These are phyloP conservation scores for Cystobasidium sp. DNA, from an alignment of 1,284 basidiomycete species.

Conservation along the genomic window DNA sequence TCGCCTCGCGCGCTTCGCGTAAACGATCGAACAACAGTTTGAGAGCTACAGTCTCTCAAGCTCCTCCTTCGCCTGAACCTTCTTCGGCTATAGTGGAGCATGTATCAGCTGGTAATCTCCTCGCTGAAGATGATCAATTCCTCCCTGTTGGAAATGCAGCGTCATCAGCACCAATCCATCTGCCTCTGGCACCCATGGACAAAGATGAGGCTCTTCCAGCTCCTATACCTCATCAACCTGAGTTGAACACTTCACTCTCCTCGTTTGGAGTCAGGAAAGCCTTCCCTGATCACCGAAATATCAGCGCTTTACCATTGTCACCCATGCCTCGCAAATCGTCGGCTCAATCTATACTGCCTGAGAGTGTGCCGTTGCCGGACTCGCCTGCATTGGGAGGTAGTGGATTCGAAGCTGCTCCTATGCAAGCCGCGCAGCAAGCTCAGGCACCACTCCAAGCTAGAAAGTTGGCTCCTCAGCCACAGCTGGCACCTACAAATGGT, in stretches of 20 bases:
- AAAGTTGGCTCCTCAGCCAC: background rate
- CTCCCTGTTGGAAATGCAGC: background rate
- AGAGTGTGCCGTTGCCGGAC: conserved; percentile 13
- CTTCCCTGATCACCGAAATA: background rate
- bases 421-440: background rate
- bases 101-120: background rate
- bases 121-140: background rate
- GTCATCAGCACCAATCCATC: background rate
- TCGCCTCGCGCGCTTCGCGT: conserved; percentile 7
- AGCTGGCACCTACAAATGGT: background rate
- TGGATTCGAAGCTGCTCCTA: background rate
- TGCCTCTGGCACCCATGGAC: background rate
- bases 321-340: conserved; percentile 12
- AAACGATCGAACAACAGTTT: conserved; percentile 13
- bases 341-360: conserved; percentile 1
- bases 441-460: background rate
- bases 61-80: conserved; percentile 20
- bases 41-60: conserved; percentile 11
- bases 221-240: conserved; percentile 20
- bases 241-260: conserved; percentile 20
- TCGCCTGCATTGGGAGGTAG: background rate
- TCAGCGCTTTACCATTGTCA: background rate
- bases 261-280: conserved; percentile 19
- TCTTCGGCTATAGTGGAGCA: conserved; percentile 21
- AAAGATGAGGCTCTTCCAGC: background rate